Evolutionary conservation across 1,284 basidiomycete genomes (phyloP), one percentile per base, ranked within the genome.

Genomic region (Tremellales sp.): DNA sequence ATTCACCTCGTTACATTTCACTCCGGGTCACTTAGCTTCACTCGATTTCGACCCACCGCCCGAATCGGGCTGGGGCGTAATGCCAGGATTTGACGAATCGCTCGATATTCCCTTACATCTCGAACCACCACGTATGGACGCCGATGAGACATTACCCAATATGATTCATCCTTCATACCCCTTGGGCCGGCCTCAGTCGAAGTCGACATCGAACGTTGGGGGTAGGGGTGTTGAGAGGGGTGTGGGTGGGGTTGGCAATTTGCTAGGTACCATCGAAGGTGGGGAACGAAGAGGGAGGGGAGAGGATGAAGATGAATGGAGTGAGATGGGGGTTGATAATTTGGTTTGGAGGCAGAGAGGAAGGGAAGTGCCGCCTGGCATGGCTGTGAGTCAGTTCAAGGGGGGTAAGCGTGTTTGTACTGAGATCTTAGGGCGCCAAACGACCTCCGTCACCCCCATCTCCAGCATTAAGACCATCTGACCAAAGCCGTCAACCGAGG

Each of bases 51-150:
- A 72, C 49, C 61, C 65, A 22, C 57, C 63, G 4, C 62, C 68
- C 2, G 66, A 71, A 45, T 64, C 63, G 35, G 66, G 65, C 29
- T 70, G 68, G 68, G 54, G 55, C 42, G 67, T 71, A 24, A 71
- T 72, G 70, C 70, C 70, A 13, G 70, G 70, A 10, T 72, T 57
- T 51, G 70, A 70, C 54, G 61, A 70, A 43, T 51, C 66, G 22
- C 45, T 56, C 17, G 22, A 48, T 13, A 48, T 52, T 36, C 49
- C 57, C 4, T 24, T 31, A 12, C 50, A 56, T 31, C 41, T 51
- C 12, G 48, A 53, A 48, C 84, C 84, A 45, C 67, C 67, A 5
- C 43, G 60, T 2, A 29, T 60, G 12, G 70, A 70, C 49, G 60
- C 66, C 24, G 70, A 72, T 55, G 70, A 71, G 48, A 67, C 63